Base-by-base conservation (phyloP, 2,329 filamentous ascomycete genomes). In the Aspergillus sp. region DNA sequence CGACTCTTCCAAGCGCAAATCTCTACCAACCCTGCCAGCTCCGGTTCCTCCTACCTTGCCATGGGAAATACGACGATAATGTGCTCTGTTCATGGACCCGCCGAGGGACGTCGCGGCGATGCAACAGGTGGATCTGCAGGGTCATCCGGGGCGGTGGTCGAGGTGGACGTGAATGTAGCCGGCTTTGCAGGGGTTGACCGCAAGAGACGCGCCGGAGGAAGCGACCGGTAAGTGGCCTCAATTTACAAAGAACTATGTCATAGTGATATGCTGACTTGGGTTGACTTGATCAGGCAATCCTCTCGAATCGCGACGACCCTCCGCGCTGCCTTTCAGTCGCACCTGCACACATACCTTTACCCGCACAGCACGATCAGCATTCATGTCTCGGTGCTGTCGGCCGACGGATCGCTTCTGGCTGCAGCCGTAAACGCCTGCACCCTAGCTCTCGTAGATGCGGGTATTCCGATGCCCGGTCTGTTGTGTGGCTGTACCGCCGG, bases 51-150 rank as follows among this genome's bases (percentile, higher is more conserved):
- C 56, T 96, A 96, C 73, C 84, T 97, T 53, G 90, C 96, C 70
- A 95, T 95, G 87, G 94, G 94, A 64, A 95, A 97, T 75, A 99
- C 94, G 19, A 94, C 96, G 69, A 87, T 99, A 62, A 89, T 97
- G 74, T 96, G 93, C 74, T 90, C 92, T 20, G 86, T 99, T 45
- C 85, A 86, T 1, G 94, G 94, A 0, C 94, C 94, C 0, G 84
- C 83, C 35, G 94, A 99, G 73, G 80, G 81, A 46, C 73, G 81
- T 60, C 71, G 76, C 53, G 68, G 73, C 26, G 72, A 80, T 52
- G 73, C 76, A 9, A 73, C 77, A 13, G 75, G 71, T 49, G 76
- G 73, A 45, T 73, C 69, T 19, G 68, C 66, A 24, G 74, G 69
- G 53, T 71, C 71, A 48, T 78, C 79, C 26, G 82, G 80, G 19